These are phyloP conservation scores for Pseudevernia furfuracea DNA, from an alignment of 495 filamentous ascomycete species.

Conservation along the genomic window DNA sequence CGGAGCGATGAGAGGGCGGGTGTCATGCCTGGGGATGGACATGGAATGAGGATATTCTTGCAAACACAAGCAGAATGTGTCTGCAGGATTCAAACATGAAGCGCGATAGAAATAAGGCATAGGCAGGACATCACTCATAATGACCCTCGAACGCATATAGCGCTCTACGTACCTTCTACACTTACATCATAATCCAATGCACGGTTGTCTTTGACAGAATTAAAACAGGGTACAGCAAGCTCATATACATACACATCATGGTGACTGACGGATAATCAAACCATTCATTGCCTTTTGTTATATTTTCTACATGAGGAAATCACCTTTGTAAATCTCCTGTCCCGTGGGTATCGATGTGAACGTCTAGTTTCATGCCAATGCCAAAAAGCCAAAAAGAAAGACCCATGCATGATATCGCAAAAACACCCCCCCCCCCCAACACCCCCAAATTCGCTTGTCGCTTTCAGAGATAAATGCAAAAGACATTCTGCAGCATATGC, in stretches of 20 bases:
- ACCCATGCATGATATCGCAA: no score
- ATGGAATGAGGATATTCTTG: neutral
- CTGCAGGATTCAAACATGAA: neutral
- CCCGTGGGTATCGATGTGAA: conserved; percentile 1
- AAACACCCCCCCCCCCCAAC: no score
- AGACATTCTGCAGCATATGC: no score
- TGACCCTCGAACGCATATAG: neutral
- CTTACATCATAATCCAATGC: neutral
- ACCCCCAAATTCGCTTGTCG: neutral
- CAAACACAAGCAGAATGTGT: neutral
- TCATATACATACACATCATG: neutral
- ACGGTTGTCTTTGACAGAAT: neutral
- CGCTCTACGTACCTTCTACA: neutral
- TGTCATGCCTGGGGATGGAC: neutral
- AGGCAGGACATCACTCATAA: neutral
- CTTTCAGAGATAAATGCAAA: neutral
- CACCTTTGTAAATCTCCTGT: no score
- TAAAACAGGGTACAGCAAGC: neutral
- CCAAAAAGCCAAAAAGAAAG: neutral
- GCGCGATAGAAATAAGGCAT: neutral
- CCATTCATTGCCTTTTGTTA: neutral
- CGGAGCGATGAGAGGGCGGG: neutral
- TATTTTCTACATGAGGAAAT: no score
- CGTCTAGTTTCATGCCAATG: neutral
- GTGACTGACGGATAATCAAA: neutral